Percentiles rank a stretch among this genome's conserved stretches.
Evolutionary conservation across 2,329 filamentous ascomycete genomes (phyloP).

Genomic region (Aspergillus quadricinctus): DNA sequence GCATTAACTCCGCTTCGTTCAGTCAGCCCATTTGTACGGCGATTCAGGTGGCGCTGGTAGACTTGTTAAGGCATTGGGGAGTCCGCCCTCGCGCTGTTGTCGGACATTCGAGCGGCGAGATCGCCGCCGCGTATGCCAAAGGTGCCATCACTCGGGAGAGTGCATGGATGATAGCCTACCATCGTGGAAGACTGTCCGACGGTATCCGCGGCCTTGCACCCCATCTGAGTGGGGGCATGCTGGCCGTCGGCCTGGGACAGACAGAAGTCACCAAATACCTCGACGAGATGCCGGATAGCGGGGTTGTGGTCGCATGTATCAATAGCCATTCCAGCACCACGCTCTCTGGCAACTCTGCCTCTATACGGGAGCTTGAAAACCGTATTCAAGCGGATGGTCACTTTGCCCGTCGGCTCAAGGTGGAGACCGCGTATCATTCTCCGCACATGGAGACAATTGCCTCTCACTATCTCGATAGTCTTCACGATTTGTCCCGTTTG

Average conservation of each 20-base stretch:
- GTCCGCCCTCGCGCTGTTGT: neutral
- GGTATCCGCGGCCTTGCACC: neutral
- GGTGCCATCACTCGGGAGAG: neutral
- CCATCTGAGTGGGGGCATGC: slow-evolving; percentile 8
- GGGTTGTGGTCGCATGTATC: slow-evolving; percentile 12
- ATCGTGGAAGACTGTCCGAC: neutral
- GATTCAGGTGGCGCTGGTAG: slow-evolving; percentile 15
- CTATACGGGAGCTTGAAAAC: slow-evolving; percentile 5
- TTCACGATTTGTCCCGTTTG: neutral
- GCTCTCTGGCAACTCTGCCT: slow-evolving; percentile 9
- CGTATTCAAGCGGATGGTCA: slow-evolving; percentile 1
- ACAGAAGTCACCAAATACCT: slow-evolving; percentile 5
- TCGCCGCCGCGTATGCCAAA: neutral
- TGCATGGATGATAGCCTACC: neutral
- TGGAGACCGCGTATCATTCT: slow-evolving; percentile 18
- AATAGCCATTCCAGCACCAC: slow-evolving; percentile 16
- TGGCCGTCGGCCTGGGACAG: slow-evolving; percentile 12
- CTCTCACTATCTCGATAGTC: neutral
- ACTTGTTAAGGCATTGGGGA: slow-evolving; percentile 3
- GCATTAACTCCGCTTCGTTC: slow-evolving; percentile 1
- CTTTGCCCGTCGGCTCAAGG: slow-evolving; percentile 10
- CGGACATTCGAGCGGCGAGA: slow-evolving; percentile 1
- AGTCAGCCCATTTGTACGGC: slow-evolving; percentile 16
- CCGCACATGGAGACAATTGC: neutral
- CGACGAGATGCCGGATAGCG: neutral